Evolutionary conservation across 140 eudicot species (phyloP), one percentile per base, ranked within the genome.

Genomic region (Anethum foeniculum): DNA sequence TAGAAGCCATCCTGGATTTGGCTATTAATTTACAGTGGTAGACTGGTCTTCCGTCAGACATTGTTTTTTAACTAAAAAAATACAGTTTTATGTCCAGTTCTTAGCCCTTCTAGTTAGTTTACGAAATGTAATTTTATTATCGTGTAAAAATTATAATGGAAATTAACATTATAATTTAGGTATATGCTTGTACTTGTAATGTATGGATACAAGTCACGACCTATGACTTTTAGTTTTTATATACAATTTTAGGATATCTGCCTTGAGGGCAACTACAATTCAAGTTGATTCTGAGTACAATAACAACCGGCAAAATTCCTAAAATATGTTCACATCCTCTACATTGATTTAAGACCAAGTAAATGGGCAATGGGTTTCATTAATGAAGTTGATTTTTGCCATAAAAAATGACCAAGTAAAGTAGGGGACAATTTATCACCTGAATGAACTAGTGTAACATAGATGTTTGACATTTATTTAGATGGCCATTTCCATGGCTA

Each of bases 1-100:
- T 95, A 23, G 85, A 69, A 84, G 87, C 93, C 77, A 88, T 95
- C 16, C 80, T 93, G 80, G 97, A 95, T 41, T 88, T 95, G 79
- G 96, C 99, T 13, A 82, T 95, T 38, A 91, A 85, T 80, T 82
- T 95, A 78, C 84, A 81, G 78, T 95, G 98, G 92, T 95, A 93
- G 89, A 62, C 36, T 62, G 71, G 34, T 25, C 30, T 11, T 60
- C 32, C 32, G 1, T 9, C 15, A 11, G 14, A 62, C 36, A n/a
- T 2, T 9, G 71, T 44, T 43, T 21, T 25, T 19, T 54, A 25
- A 54, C 36, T 7, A 9, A 23, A 5, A 41, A 3, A 19, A n/a
- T 73, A 11, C 77, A 74, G n/a, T 28, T 30, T 56, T 28, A n/a
- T 43, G 43, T 3, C 18, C 28, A 34, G 23, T 73, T 43, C 39